Evolutionary conservation across 208 protist genomes (phyloP).

Genomic region (Wallacemonas sp.): DNA sequence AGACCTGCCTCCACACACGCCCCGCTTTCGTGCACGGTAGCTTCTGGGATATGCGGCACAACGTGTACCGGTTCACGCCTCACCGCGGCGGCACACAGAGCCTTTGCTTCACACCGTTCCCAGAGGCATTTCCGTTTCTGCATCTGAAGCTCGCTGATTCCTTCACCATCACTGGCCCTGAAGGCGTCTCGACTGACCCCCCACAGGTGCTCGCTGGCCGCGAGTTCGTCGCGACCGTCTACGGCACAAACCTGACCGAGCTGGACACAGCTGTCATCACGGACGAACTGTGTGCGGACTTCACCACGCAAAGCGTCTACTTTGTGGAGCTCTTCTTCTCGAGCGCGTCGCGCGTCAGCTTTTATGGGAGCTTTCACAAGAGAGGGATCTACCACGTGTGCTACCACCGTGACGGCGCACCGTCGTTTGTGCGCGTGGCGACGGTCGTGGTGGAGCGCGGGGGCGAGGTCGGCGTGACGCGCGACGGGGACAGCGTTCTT

Average conservation of each 20-base stretch:
- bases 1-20: constrained; percentile 62
- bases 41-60: constrained; percentile 47
- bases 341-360: constrained; percentile 64
- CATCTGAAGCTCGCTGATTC: constrained; percentile 61
- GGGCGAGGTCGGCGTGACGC: constrained; percentile 51
- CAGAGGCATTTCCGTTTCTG: constrained; percentile 55
- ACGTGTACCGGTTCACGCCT: constrained; percentile 59
- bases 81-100: constrained; percentile 63
- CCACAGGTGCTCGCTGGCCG: constrained; percentile 60
- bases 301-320: constrained; percentile 56
- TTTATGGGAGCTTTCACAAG: constrained; percentile 62
- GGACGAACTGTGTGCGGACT: constrained; percentile 68
- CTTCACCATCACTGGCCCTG: constrained; percentile 65
- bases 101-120: constrained; percentile 70
- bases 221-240: constrained; percentile 80
- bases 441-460: constrained; percentile 69
- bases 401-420: constrained; percentile 67
- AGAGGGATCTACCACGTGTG: constrained; percentile 78
- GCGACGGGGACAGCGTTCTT: constrained; percentile 47
- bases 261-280: constrained; percentile 74
- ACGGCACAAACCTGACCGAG: constrained; percentile 76
- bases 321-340: constrained; percentile 70
- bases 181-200: constrained; percentile 73
- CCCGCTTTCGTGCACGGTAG: constrained; percentile 56
- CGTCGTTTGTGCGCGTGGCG: constrained; percentile 58